Base-by-base conservation (phyloP, 495 filamentous ascomycete species). In the Hyaloscypha variabilis region DNA sequence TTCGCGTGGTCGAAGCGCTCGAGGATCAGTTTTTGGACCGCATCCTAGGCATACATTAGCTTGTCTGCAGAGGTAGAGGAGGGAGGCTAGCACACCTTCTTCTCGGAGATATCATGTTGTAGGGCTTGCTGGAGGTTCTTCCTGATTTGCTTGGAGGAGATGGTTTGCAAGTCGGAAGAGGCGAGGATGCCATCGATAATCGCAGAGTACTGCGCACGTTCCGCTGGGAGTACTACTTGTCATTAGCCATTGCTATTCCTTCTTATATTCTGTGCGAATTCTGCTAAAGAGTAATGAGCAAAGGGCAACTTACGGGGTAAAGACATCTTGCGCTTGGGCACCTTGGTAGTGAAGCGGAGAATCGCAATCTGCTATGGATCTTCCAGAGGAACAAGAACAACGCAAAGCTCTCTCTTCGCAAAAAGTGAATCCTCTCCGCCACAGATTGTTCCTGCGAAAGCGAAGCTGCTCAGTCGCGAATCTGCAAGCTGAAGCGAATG, bases 171-270 rank as follows among this genome's bases (percentile, higher is more conserved):
- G 70, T 99, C 93, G 67, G 91, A 91, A 29, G 82, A 83, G 17
- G 83, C 85, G 25, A 99, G 83, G 69, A 99, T 97, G n/a, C 79
- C 85, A 74, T 99, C 95, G 75, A 99, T 97, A 78, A 97, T 90
- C 68, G 85, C 85, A 55, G 85, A 88, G 77, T 92, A 98, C 64
- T 88, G 79, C 36, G 83, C 65, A 36, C 25, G 36, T 46, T 74
- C 66, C 24, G 65, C 42, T 23, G 71, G 66, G 23, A 65, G 55
- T 42, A 73, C 68, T 73, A 42, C 8, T 24, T 11, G 25, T 11
- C 21, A n/a, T 65, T 56, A 63, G 61, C 24, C 10, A n/a, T n/a
- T 21, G 11, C 25, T 58, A 5, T 58, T 21, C 25, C 3, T 28
- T 13, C 24, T 61, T 10, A 23, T 46, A 4, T 23, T 24, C 13